These are phyloP conservation scores for Paecilomyces sp. DNA, from an alignment of 2,329 filamentous ascomycete genomes.

Conservation along the genomic window DNA sequence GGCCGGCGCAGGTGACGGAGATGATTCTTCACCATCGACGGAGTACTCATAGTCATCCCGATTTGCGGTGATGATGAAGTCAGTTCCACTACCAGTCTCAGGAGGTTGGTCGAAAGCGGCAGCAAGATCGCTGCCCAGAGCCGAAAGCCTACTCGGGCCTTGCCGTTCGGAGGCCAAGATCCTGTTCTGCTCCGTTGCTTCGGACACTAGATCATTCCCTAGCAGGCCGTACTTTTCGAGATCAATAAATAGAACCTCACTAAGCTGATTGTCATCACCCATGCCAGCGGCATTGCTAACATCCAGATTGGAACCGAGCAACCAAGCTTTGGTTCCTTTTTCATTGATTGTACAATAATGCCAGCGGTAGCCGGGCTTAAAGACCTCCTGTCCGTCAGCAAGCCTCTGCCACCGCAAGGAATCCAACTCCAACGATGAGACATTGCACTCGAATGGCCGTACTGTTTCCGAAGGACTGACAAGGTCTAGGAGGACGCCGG, in stretches of 20 bases:
- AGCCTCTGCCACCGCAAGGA: constrained; percentile 90
- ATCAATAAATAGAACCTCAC: constrained; percentile 90
- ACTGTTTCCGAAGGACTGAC: constrained; percentile 87
- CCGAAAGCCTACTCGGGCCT: constrained; percentile 44
- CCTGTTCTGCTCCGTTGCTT: constrained; percentile 42
- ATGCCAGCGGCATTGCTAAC: constrained; percentile 58
- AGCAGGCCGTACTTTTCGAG: constrained; percentile 84
- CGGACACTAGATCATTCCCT: constrained; percentile 63
- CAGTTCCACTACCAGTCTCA: constrained; percentile 76
- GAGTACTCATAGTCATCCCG: constrained; percentile 54
- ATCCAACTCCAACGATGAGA: constrained; percentile 82
- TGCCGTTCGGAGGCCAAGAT: constrained; percentile 49
- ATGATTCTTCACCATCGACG: constrained; percentile 45
- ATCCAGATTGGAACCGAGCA: constrained; percentile 85
- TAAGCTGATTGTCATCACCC: constrained; percentile 83
- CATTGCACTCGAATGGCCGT: constrained; percentile 75
- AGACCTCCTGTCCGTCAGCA: constrained; percentile 89
- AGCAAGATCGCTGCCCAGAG: constrained; percentile 79
- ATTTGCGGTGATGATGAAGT: constrained; percentile 86
- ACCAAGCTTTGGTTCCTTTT: constrained; percentile 91
- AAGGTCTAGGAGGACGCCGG: constrained; percentile 86
- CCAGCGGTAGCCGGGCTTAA: constrained; percentile 88
- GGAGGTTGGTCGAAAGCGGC: constrained; percentile 80
- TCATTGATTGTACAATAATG: constrained; percentile 97
- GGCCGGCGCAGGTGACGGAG: constrained; percentile 19